These are phyloP conservation scores for Arthroderma sp. DNA, from an alignment of 2,329 filamentous ascomycete genomes.

Conservation along the genomic window DNA sequence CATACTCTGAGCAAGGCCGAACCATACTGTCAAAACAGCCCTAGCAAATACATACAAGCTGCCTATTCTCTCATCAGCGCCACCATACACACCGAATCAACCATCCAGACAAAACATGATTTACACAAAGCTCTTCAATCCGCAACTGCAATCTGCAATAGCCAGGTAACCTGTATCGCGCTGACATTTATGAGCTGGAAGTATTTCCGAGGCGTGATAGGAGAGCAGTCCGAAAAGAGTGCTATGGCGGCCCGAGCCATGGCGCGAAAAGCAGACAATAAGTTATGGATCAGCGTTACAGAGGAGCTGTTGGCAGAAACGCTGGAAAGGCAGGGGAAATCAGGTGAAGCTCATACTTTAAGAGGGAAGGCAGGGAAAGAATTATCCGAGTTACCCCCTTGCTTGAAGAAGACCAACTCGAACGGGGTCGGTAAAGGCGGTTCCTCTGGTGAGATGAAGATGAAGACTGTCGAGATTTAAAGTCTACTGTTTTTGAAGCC, in stretches of 20 bases:
- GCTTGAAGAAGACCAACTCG: conserved; percentile 18
- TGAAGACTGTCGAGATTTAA: conserved; percentile 8
- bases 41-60: conserved; percentile 61
- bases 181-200: conserved; percentile 73
- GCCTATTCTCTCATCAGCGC: conserved; percentile 66
- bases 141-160: conserved; percentile 57
- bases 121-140: conserved; percentile 60
- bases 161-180: conserved; percentile 67
- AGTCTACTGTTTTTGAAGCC: neutral
- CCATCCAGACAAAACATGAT: conserved; percentile 65
- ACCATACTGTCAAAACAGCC: conserved; percentile 53
- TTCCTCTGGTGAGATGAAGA: conserved; percentile 4
- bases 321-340: conserved; percentile 57
- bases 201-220: conserved; percentile 71
- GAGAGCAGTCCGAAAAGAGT: conserved; percentile 66
- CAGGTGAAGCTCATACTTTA: conserved; percentile 35
- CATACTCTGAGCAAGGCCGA: conserved; percentile 53
- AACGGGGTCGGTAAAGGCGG: neutral
- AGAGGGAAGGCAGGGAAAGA: conserved; percentile 33
- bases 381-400: conserved; percentile 24
- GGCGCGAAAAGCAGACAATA: conserved; percentile 56
- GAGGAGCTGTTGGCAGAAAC: conserved; percentile 66
- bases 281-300: conserved; percentile 67
- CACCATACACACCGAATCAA: conserved; percentile 51
- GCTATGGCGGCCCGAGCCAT: conserved; percentile 55